Percentiles rank a stretch among this genome's conserved stretches.
Conservation (phyloP, 169 alveolate genomes). For the Babesia caballi region DNA sequence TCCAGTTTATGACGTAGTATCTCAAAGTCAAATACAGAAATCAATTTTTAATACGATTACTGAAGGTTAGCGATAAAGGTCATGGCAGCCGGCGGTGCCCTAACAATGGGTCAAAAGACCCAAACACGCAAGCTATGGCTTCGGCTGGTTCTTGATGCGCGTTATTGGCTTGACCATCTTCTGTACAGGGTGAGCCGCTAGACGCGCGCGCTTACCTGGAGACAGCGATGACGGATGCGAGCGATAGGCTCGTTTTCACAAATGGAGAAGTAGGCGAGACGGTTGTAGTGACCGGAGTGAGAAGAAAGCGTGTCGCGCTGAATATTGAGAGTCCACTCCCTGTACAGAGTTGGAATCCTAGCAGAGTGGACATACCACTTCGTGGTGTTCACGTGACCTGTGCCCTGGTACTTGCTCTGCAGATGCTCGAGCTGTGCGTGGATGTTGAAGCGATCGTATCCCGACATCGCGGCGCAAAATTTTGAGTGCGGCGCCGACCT, state of each 20-base stretch:
- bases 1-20: too few relatives aligned
- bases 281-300: slow-evolving; percentile 88
- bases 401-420: slow-evolving; percentile 93
- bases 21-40: too few relatives aligned
- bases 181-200: not conserved
- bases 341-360: slow-evolving; percentile 24
- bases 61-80: too few relatives aligned
- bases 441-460: slow-evolving; percentile 83
- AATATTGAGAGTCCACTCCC: slow-evolving; percentile 91
- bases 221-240: slow-evolving; percentile 82
- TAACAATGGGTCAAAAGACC: too few relatives aligned
- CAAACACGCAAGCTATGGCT: too few relatives aligned
- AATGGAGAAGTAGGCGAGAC: slow-evolving; percentile 87
- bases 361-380: slow-evolving; percentile 81
- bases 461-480: slow-evolving; percentile 67
- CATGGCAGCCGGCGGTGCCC: too few relatives aligned
- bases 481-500: not conserved
- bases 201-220: slow-evolving; percentile 61
- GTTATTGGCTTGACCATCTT: slow-evolving; percentile 61
- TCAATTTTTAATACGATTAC: too few relatives aligned
- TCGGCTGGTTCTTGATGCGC: slow-evolving; percentile 28
- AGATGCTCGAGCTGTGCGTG: slow-evolving; percentile 92
- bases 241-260: slow-evolving; percentile 87
- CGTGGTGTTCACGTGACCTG: slow-evolving; percentile 91
- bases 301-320: slow-evolving; percentile 91